A percentile compares a stretch with the other conserved stretches of the same genome.
These are phyloP conservation scores for Candida sp. DNA, from an alignment of 1,139 yeast genomes.

Conservation along the genomic window DNA sequence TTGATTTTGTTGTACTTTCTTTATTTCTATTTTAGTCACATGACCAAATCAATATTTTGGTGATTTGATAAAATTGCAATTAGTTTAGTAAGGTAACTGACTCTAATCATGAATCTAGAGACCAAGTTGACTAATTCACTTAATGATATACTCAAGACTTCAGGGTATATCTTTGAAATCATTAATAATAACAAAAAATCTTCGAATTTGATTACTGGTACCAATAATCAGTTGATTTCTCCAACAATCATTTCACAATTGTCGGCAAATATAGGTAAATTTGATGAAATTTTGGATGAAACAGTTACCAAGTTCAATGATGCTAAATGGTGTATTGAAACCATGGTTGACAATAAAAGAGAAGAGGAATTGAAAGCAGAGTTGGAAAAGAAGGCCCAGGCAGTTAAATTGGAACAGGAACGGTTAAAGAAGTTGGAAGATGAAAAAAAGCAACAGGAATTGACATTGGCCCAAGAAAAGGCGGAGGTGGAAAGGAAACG, in stretches of 20 bases:
- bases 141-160: constrained; percentile 39
- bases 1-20: no score
- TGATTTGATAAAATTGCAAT: no score
- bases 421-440: constrained; percentile 9
- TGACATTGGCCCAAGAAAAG: constrained; percentile 12
- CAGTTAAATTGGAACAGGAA: constrained; percentile 9
- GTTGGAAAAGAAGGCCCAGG: constrained; percentile 34
- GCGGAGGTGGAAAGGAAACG: constrained; percentile 14
- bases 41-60: no score
- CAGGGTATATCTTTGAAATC: constrained; percentile 45
- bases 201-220: constrained; percentile 41
- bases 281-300: constrained; percentile 44
- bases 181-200: constrained; percentile 41
- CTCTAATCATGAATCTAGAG: constrained; percentile 42
- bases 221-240: constrained; percentile 41
- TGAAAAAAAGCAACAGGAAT: constrained; percentile 16
- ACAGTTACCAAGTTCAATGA: constrained; percentile 43
- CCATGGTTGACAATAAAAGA: constrained; percentile 39
- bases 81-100: no score
- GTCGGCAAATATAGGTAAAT: constrained; percentile 30
- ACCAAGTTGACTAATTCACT: constrained; percentile 37
- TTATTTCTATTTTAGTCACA: no score
- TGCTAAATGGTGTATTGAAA: constrained; percentile 45
- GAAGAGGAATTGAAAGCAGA: constrained; percentile 40
- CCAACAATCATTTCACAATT: constrained; percentile 41